A percentile compares a stretch with the other conserved stretches of the same genome.
Evolutionary conservation across 495 filamentous ascomycete genomes (phyloP).

Genomic region (Aspergillus olivimuriae): DNA sequence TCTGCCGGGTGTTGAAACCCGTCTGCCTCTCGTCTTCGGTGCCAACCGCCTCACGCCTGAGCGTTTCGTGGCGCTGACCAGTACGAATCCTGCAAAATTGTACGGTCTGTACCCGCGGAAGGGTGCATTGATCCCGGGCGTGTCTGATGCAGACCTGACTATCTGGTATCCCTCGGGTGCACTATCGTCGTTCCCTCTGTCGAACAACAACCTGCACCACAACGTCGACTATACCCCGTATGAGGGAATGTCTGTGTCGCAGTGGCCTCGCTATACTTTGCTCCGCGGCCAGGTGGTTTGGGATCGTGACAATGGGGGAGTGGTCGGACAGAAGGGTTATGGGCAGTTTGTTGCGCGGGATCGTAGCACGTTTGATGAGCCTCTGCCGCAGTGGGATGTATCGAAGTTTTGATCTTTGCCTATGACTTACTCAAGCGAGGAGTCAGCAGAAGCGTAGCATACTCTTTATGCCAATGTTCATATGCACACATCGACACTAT

Average conservation of each 20-base stretch:
- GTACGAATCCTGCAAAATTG: constrained; percentile 53
- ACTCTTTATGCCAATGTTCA: too few relatives aligned
- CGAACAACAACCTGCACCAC: constrained; percentile 50
- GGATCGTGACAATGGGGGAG: constrained; percentile 44
- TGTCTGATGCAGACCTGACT: constrained; percentile 40
- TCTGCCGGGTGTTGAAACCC: constrained; percentile 52
- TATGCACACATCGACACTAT: too few relatives aligned
- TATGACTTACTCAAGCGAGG: too few relatives aligned
- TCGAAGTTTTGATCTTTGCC: not conserved
- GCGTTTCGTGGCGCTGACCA: constrained; percentile 53
- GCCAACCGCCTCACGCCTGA: constrained; percentile 36
- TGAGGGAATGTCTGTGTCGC: constrained; percentile 46
- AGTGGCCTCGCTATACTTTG: constrained; percentile 57
- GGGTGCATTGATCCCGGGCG: constrained; percentile 46
- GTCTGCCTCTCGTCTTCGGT: constrained; percentile 39
- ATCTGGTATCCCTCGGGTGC: constrained; percentile 30
- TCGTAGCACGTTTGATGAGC: not conserved
- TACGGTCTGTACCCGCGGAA: constrained; percentile 55
- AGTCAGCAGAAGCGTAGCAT: too few relatives aligned
- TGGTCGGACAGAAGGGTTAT: constrained; percentile 43
- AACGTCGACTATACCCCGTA: constrained; percentile 55
- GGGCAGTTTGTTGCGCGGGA: constrained; percentile 39
- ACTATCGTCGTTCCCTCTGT: constrained; percentile 33
- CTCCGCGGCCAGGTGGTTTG: constrained; percentile 53
- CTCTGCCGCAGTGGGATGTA: constrained; percentile 6